Evolutionary conservation across 139 green algal genomes (phyloP).

Genomic region (Trebouxia sp.): DNA sequence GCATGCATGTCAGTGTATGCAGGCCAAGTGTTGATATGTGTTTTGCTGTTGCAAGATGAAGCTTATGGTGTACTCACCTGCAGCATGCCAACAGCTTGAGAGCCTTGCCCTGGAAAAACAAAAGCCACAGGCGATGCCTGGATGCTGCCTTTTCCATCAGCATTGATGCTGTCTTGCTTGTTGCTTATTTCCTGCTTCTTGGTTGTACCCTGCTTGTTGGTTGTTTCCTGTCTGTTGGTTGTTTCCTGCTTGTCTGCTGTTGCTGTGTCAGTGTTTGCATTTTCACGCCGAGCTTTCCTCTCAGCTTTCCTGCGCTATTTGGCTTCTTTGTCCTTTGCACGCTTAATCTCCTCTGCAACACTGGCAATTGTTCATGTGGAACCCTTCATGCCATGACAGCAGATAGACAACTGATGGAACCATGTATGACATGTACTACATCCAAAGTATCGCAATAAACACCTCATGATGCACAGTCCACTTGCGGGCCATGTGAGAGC

Average conservation of each 20-base stretch:
- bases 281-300: conserved; percentile 26
- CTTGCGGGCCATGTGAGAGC: too few relatives aligned
- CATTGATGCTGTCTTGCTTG: not conserved
- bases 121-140: conserved; percentile 60
- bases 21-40: too few relatives aligned
- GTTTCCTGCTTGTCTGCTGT: not conserved
- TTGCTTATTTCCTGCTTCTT: too few relatives aligned
- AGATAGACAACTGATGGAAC: too few relatives aligned
- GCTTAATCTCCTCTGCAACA: conserved; percentile 58
- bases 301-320: conserved; percentile 38
- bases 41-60: too few relatives aligned
- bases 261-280: not conserved
- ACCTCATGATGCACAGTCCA: too few relatives aligned
- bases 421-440: too few relatives aligned
- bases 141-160: not conserved
- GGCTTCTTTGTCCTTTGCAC: conserved; percentile 44
- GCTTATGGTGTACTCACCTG: too few relatives aligned
- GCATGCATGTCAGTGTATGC: too few relatives aligned
- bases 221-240: too few relatives aligned
- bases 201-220: not conserved
- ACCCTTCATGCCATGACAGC: not conserved
- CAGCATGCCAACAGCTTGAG: conserved; percentile 90
- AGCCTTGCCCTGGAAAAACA: conserved; percentile 91
- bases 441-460: too few relatives aligned
- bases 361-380: not conserved